Evolutionary conservation across 768 basidiomycete species (phyloP).

Genomic region (Guyanaporus albipodus): DNA sequence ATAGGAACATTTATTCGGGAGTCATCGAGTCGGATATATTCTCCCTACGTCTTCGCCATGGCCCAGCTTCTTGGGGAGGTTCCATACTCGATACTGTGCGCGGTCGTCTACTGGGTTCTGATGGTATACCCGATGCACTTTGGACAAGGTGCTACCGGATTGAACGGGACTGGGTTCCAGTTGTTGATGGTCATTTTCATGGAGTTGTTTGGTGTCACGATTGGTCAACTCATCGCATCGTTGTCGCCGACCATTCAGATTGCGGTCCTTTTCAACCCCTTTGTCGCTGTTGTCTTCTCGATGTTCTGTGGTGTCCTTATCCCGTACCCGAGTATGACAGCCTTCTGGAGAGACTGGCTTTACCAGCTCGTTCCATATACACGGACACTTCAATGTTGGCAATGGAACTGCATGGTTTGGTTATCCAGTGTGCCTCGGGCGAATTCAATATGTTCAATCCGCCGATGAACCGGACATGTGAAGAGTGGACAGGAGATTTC

Average conservation of each 20-base stretch:
- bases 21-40: slow-evolving; percentile 82
- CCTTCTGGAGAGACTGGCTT: slow-evolving; percentile 76
- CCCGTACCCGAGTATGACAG: slow-evolving; percentile 56
- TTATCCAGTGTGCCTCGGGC: slow-evolving; percentile 56
- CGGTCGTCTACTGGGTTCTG: slow-evolving; percentile 68
- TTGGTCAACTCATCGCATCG: slow-evolving; percentile 73
- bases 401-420: slow-evolving; percentile 71
- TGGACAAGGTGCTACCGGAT: slow-evolving; percentile 57
- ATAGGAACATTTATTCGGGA: slow-evolving; percentile 47
- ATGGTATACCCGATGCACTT: slow-evolving; percentile 72
- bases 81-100: slow-evolving; percentile 71
- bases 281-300: slow-evolving; percentile 58
- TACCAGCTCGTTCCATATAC: slow-evolving; percentile 73
- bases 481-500: slow-evolving; percentile 66
- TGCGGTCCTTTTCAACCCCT: slow-evolving; percentile 78
- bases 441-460: slow-evolving; percentile 75
- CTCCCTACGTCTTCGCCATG: slow-evolving; percentile 78
- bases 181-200: slow-evolving; percentile 67
- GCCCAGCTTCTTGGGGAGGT: slow-evolving; percentile 80
- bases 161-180: slow-evolving; percentile 67
- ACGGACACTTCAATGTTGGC: slow-evolving; percentile 67
- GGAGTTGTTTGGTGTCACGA: slow-evolving; percentile 67
- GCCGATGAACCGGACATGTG: slow-evolving; percentile 70
- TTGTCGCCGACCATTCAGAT: slow-evolving; percentile 74
- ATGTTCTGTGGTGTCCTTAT: slow-evolving; percentile 82